phyloP scores from a whole-genome alignment of 257 asterid genomes.

The Nicotiana attenuata region DNA sequence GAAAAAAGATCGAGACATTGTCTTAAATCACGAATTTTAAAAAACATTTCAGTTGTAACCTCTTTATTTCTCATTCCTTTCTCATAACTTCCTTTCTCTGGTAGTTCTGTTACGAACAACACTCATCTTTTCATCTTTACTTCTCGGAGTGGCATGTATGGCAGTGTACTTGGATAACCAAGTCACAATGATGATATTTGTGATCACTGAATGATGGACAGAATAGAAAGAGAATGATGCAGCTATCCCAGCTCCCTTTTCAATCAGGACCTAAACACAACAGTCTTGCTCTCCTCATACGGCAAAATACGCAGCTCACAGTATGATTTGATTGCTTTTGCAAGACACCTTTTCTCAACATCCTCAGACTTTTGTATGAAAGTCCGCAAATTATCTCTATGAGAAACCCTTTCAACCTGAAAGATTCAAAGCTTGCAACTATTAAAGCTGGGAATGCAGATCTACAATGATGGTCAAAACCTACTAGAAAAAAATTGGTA shows the following conservation, averaged over 20 bases:
- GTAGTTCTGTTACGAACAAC: neutral
- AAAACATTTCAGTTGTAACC: neutral
- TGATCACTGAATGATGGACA: neutral
- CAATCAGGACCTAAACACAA: slow-evolving; percentile 50
- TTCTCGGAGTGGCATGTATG: neutral
- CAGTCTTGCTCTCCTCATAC: slow-evolving; percentile 64
- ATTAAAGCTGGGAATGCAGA: neutral
- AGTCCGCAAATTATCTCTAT: slow-evolving; percentile 69
- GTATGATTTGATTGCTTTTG: slow-evolving; percentile 79
- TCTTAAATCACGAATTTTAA: neutral
- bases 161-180: neutral
- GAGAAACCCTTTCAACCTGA: slow-evolving; percentile 96
- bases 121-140: neutral
- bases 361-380: slow-evolving; percentile 82
- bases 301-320: slow-evolving; percentile 91
- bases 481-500: neutral
- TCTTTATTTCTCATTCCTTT: neutral
- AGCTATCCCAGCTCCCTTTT: neutral
- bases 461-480: neutral
- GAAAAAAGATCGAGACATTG: neutral
- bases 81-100: neutral
- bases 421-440: slow-evolving; percentile 7
- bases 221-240: neutral
- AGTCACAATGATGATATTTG: neutral
- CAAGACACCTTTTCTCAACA: slow-evolving; percentile 89